phyloP scores from a whole-genome alignment of 2,329 filamentous ascomycete genomes.

The Fusarium globosum region DNA sequence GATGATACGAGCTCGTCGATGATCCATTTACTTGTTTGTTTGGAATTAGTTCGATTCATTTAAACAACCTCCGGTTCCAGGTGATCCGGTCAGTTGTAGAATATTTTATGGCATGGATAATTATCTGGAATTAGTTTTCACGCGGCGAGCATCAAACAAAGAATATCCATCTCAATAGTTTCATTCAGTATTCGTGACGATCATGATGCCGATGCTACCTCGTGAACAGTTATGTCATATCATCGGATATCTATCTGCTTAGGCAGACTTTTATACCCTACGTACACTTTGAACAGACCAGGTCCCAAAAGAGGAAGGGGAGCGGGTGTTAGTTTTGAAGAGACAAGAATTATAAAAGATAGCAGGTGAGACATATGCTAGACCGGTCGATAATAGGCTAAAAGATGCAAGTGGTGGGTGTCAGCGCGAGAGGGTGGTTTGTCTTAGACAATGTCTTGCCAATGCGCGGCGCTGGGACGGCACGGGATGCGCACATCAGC shows the following conservation, averaged over 20 bases:
- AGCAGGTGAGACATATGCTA: conserved; percentile 25
- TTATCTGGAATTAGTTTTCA: conserved; percentile 25
- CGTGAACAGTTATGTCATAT: conserved; percentile 18
- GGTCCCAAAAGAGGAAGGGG: conserved; percentile 10
- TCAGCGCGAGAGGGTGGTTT: conserved; percentile 22
- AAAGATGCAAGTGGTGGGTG: conserved; percentile 8
- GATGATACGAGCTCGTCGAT: conserved; percentile 42
- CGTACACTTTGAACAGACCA: conserved; percentile 4
- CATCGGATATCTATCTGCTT: background rate
- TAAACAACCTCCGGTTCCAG: conserved; percentile 37
- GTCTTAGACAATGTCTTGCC: conserved; percentile 42
- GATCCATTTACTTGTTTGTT: conserved; percentile 39
- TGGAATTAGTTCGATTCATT: conserved; percentile 39
- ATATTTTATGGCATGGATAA: conserved; percentile 32
- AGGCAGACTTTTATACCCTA: conserved; percentile 1
- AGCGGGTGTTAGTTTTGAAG: conserved; percentile 15
- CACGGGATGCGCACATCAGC: conserved; percentile 29
- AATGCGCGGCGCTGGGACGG: conserved; percentile 36
- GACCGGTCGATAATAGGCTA: conserved; percentile 13
- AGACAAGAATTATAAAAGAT: conserved; percentile 12
- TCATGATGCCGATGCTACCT: conserved; percentile 16
- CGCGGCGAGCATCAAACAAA: conserved; percentile 29
- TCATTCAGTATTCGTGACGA: background rate
- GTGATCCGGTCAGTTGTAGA: conserved; percentile 41
- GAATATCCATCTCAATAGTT: conserved; percentile 18